phyloP scores from a whole-genome alignment of 1,284 basidiomycete species.

The Caloboletus inedulis region DNA sequence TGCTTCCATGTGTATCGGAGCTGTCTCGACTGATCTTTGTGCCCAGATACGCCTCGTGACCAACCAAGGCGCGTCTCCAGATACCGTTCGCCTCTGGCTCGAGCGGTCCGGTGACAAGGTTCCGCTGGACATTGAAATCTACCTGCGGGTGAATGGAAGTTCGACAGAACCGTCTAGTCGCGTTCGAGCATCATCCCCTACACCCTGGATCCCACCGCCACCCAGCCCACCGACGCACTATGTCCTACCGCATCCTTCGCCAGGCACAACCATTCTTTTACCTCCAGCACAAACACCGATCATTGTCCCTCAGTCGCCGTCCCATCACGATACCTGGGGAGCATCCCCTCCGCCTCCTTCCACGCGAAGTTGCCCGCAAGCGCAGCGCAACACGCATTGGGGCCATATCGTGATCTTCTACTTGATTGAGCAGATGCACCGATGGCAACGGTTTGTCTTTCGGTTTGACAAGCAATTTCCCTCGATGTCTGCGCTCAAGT shows the following conservation, averaged over 20 bases:
- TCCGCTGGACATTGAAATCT: constrained; percentile 75
- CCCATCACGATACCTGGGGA: constrained; percentile 33
- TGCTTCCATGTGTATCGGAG: constrained; percentile 2
- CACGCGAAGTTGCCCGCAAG: constrained; percentile 27
- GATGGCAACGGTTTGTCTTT: constrained; percentile 77
- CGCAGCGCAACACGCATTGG: constrained; percentile 58
- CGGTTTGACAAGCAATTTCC: constrained; percentile 70
- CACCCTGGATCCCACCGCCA: constrained; percentile 39
- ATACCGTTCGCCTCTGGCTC: constrained; percentile 73
- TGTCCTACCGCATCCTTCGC: constrained; percentile 39
- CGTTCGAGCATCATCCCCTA: constrained; percentile 33
- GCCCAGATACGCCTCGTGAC: constrained; percentile 67
- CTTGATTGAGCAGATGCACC: constrained; percentile 70
- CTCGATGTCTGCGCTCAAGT: constrained; percentile 65
- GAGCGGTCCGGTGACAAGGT: constrained; percentile 66
- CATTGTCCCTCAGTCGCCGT: constrained; percentile 35
- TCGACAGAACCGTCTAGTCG: constrained; percentile 25
- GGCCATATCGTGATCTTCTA: constrained; percentile 75
- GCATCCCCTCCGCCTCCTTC: constrained; percentile 28
- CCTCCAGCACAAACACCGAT: constrained; percentile 40
- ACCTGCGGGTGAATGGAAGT: constrained; percentile 50
- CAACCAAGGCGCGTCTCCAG: constrained; percentile 64
- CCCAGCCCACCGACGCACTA: constrained; percentile 36
- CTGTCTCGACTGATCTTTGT: constrained; percentile 2
- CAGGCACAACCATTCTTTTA: constrained; percentile 33